Base-by-base conservation (phyloP, 306 rosid species). In the Oxytropis ochrocephala region DNA sequence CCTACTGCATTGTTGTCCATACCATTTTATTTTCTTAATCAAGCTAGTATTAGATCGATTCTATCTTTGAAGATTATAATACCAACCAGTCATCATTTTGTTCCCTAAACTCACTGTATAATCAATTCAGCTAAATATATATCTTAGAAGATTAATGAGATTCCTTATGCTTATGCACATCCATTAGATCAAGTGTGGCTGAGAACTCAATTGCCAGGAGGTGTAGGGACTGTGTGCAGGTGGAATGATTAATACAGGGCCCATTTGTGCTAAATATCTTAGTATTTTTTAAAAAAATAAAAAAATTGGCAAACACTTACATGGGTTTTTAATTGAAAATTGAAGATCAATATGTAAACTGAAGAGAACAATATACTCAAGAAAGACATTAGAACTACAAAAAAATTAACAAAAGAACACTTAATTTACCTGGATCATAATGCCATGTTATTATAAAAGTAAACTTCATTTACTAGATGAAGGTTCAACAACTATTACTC, bases 131-230 rank as follows among this genome's bases (percentile, higher is more conserved):
- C 62, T 61, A 48, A 60, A 66, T 39, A 42, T 39, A 67, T 38
- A 52, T 47, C 38, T 72, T 54, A 8, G 33, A 21, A 52, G 51
- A 36, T 33, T 52, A 70, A 43, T 27, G 11, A 62, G 60, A 52
- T 68, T 60, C 70, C 64, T 76, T 60, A 57, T 60, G 24, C 46
- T 5, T 5, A 19, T 21, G 21, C 71, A 53, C 18, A 50, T 14
- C 16, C 51, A 51, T 7, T 16, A 65, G 36, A 46, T 63, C 27
- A 54, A 50, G 44, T 69, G 69, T 70, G 39, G 70, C 13, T 65
- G 35, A 75, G 48, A 64, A 58, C 35, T 65, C 52, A 75, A 70
- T 35, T 69, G 56, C 47, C 48, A 32, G 52, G 61, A 36, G 33
- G 51, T 43, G 65, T 24, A 63, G 52, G 30, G 6, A 16, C 53